Percentiles rank a stretch among this genome's conserved stretches.
phyloP scores from a whole-genome alignment of 805 yeast genomes.

The Ascoidea rubescens region DNA sequence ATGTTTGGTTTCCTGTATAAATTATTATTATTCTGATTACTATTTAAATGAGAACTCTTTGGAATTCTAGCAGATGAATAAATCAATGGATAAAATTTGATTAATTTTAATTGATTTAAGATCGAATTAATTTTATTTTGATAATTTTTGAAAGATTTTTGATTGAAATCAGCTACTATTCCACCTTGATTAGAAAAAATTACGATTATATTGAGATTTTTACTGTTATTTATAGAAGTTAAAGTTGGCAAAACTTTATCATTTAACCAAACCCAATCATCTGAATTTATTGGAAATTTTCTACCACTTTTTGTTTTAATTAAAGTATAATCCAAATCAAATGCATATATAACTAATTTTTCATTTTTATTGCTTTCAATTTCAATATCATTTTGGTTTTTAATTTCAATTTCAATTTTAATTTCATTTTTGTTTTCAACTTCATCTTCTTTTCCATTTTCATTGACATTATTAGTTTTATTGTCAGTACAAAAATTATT shows the following conservation, averaged over 20 bases:
- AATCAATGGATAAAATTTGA: slow-evolving; percentile 49
- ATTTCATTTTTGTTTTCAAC: too few relatives aligned
- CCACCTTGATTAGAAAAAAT: slow-evolving; percentile 85
- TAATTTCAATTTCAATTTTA: neutral
- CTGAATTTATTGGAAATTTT: slow-evolving; percentile 39
- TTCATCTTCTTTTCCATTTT: too few relatives aligned
- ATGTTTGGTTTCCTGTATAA: slow-evolving; percentile 49
- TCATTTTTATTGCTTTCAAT: neutral
- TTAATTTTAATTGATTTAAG: slow-evolving; percentile 16
- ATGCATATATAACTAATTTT: slow-evolving; percentile 14
- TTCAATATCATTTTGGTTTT: neutral
- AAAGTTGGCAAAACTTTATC: slow-evolving; percentile 16
- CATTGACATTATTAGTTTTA: too few relatives aligned
- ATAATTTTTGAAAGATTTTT: slow-evolving; percentile 25
- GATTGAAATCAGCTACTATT: slow-evolving; percentile 26
- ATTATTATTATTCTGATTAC: slow-evolving; percentile 14
- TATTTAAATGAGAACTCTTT: slow-evolving; percentile 10
- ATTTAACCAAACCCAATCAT: slow-evolving; percentile 67
- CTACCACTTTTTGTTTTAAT: slow-evolving; percentile 50
- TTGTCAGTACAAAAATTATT: too few relatives aligned
- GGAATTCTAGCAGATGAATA: slow-evolving; percentile 9
- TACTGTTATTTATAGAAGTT: slow-evolving; percentile 8
- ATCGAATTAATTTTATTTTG: slow-evolving; percentile 26
- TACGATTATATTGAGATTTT: slow-evolving; percentile 30
- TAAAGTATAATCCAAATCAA: slow-evolving; percentile 79